A percentile compares a stretch with the other conserved stretches of the same genome.
Conservation (phyloP, 805 yeast species). For the Lachancea waltii region DNA sequence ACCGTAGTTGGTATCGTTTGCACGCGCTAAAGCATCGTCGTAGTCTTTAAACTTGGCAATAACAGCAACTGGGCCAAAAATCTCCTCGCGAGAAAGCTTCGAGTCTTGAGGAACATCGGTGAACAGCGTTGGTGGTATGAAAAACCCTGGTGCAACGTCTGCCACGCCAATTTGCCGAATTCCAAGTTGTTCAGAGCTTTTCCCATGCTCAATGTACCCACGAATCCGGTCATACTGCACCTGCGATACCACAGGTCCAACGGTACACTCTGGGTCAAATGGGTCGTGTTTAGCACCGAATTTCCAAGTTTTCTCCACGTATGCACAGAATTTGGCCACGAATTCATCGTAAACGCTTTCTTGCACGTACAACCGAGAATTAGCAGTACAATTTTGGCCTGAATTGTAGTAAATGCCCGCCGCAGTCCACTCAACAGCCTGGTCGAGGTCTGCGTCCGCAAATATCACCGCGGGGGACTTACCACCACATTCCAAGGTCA, state of each 20-base stretch:
- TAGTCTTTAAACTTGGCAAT: conserved; percentile 33
- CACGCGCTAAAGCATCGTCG: conserved; percentile 36
- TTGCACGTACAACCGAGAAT: conserved; percentile 49
- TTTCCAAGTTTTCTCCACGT: conserved; percentile 39
- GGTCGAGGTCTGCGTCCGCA: conserved; percentile 37
- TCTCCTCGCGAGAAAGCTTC: conserved; percentile 37
- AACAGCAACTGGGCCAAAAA: conserved; percentile 41
- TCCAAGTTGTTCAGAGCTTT: conserved; percentile 39
- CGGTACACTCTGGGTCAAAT: conserved; percentile 32
- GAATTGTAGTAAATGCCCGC: conserved; percentile 49
- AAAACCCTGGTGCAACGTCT: conserved; percentile 24
- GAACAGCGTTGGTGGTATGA: conserved; percentile 39
- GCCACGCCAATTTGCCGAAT: conserved; percentile 31
- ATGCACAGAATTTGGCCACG: conserved; percentile 33
- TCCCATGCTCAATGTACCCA: conserved; percentile 40
- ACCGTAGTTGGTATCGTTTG: conserved; percentile 38
- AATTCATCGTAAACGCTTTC: conserved; percentile 44
- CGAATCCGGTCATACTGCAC: conserved; percentile 39
- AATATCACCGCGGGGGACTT: conserved; percentile 41
- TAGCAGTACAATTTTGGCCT: conserved; percentile 57
- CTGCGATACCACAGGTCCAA: conserved; percentile 50
- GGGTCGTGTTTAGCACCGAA: conserved; percentile 52
- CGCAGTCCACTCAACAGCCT: conserved; percentile 40
- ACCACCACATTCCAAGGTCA: conserved; percentile 42
- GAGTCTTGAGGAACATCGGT: conserved; percentile 35